Evolutionary conservation across 2,329 filamentous ascomycete species (phyloP), one percentile per base, ranked within the genome.

Genomic region (Thielaviopsis cerberus): DNA sequence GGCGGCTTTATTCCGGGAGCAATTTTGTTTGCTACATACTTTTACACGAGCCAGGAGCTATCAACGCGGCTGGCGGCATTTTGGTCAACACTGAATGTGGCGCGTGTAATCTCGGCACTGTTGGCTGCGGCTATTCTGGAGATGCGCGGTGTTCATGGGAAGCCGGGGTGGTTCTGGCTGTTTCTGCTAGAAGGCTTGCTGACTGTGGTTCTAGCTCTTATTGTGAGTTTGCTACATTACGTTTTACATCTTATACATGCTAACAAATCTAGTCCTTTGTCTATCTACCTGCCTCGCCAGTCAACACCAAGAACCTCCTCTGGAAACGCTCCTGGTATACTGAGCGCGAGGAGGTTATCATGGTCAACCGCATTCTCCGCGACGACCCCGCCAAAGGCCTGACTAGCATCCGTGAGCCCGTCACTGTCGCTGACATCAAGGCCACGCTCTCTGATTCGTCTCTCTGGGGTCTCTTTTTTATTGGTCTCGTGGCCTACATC

Each of bases 21-120:
- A 11, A 78, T 85, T 54, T 71, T 84, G 1, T 86, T 85, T 66
- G 73, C 85, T 1, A 81, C 79, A 1, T 88, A 88, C 67, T 88
- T 84, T 68, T 88, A 86, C 70, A 87, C 77, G 3, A 79, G 78
- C 1, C 74, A 73, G 56, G 85, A 88, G 65, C 70, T 88, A 0
- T 81, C 83, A 0, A 74, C 78, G 30, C 77, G 85, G 0, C 72
- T 88, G 10, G 80, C 80, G 51, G 82, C 75, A 64, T 88, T 88
- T 68, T 88, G 84, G 85, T 73, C 72, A 0, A 74, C 73, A 1
- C 67, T 75, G 25, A 74, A 72, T 57, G 63, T 73, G 45, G 69
- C 69, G 5, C 65, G 67, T 64, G 51, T 53, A 4, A 57, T 56
- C 15, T 53, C 56, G 4, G 58, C 58, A 2, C 52, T 87, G 0